Percentiles rank a stretch among this genome's conserved stretches.
These are phyloP conservation scores for Nelumbo lutea DNA, from an alignment of 164 flowering plant species.

Conservation along the genomic window DNA sequence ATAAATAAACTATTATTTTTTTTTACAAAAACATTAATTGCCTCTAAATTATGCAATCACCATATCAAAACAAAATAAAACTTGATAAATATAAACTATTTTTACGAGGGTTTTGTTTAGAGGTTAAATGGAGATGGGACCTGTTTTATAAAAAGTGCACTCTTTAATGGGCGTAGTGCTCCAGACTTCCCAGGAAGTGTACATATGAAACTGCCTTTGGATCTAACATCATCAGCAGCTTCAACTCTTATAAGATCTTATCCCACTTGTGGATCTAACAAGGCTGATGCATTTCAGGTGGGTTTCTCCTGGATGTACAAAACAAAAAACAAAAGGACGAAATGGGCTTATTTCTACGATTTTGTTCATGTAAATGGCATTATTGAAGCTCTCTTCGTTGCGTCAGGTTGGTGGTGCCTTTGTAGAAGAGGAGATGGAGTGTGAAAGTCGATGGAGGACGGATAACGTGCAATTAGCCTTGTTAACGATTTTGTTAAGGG, in stretches of 20 bases:
- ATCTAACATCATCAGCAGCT: background rate
- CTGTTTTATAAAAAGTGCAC: background rate
- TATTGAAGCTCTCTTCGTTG: conserved; percentile 11
- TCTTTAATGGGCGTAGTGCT: background rate
- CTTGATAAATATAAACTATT: background rate
- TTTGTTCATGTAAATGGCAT: conserved; percentile 14
- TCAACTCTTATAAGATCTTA: background rate
- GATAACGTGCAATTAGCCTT: conserved; percentile 1
- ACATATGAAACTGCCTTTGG: background rate
- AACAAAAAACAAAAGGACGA: too few relatives aligned
- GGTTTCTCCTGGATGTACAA: too few relatives aligned
- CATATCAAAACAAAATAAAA: too few relatives aligned
- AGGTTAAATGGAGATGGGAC: background rate
- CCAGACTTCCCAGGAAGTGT: background rate
- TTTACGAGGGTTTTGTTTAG: background rate
- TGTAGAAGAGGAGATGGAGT: background rate
- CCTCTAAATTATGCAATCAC: too few relatives aligned
- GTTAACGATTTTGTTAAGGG: too few relatives aligned
- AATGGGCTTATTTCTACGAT: background rate
- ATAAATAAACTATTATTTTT: too few relatives aligned
- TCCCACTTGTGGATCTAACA: background rate
- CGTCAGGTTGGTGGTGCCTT: conserved; percentile 14
- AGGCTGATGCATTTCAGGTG: too few relatives aligned
- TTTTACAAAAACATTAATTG: too few relatives aligned
- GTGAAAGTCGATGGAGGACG: background rate